These are phyloP conservation scores for Triticum dicoccoides DNA, from an alignment of 176 grass and related monocot species.

Conservation along the genomic window DNA sequence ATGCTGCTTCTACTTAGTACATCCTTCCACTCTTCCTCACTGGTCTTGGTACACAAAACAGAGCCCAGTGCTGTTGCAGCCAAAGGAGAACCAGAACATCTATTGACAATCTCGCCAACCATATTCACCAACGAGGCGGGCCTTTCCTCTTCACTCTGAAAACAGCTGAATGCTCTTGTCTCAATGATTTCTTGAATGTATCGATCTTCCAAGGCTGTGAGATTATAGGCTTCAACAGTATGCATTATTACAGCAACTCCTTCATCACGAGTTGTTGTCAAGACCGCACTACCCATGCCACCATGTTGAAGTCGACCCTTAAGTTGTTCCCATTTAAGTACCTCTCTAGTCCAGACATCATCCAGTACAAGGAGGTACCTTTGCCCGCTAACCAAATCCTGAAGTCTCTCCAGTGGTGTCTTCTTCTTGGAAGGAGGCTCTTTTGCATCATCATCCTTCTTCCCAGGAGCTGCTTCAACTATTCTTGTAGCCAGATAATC, in stretches of 20 bases:
- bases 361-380: not conserved
- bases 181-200: no score
- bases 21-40: not conserved
- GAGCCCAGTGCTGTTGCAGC: conserved; percentile 3
- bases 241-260: no score
- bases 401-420: not conserved
- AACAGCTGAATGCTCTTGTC: no score
- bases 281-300: not conserved
- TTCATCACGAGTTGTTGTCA: not conserved
- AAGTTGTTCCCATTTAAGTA: not conserved
- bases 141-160: no score
- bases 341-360: not conserved
- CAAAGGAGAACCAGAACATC: conserved; percentile 6
- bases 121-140: not conserved
- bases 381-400: not conserved
- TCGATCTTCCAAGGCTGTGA: no score
- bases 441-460: not conserved
- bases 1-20: not conserved
- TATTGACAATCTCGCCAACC: not conserved
- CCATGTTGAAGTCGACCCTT: not conserved
- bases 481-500: not conserved
- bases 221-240: no score
- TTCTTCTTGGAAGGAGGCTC: not conserved
- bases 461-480: not conserved
- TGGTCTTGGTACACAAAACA: not conserved